Base-by-base conservation (phyloP, 2,329 filamentous ascomycete genomes). In the Penicillium sp. region DNA sequence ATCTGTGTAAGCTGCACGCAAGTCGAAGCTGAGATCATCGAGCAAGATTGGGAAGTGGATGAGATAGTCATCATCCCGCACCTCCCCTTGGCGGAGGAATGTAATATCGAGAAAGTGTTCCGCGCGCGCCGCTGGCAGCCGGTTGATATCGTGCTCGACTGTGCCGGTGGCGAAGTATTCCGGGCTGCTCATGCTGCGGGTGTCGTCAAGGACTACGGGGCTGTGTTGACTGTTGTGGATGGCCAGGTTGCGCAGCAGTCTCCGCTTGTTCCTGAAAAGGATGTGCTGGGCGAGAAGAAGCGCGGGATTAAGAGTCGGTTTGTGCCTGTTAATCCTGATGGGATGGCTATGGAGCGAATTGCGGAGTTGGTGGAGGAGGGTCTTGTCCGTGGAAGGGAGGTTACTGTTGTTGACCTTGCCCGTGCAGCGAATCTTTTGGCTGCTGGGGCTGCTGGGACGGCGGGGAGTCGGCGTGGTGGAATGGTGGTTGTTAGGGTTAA, bases 61-160 rank as follows among this genome's bases (percentile, higher is more conserved):
- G 69, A 70, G 30, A 63, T 70, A 7, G 61, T 77, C n/a, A 55
- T 68, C 25, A 61, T 67, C 9, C 66, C 68, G 9, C 59, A 62
- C 31, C 60, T 68, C 4, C 65, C 69, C 0, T 45, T 64, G 2
- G 40, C 58, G 1, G 47, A 59, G 2, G 66, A 69, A 16, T 69
- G 65, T 44, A 66, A 75, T 56, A 63, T 76, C 28, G 65, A 61
- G 2, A 54, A 56, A 22, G 61, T 64, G 22, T 76, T 76, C 63
- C 62, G 61, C 10, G 47, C 62, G 6, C 67, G 64, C 3, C 59
- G 59, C 11, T 75, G 71, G 68, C 55, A 57, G 0, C 71, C 74
- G 0, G 73, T 76, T 9, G 74, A 77, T 60, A 56, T 77, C 8
- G 72, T 77, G 10, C 57, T 78, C 25, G 75, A 78, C 49, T 77